phyloP scores from a whole-genome alignment of 2,329 filamentous ascomycete genomes.

The Daldinia eschscholtzii region DNA sequence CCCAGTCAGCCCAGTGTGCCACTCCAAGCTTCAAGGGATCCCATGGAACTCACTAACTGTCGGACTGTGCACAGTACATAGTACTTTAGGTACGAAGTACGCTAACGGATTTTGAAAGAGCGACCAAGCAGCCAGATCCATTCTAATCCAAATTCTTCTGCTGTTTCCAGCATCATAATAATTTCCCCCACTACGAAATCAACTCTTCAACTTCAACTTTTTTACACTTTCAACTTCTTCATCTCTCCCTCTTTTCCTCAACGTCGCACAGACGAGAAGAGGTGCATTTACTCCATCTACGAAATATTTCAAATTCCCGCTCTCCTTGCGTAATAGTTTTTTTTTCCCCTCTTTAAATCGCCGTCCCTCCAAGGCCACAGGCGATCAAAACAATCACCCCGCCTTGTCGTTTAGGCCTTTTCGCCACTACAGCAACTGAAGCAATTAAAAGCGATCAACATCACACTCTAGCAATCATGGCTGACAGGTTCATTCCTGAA shows the following conservation, averaged over 20 bases:
- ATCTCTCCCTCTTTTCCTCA: conserved; percentile 14
- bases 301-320: conserved; percentile 5
- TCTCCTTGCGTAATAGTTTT: conserved; percentile 12
- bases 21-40: conserved; percentile 18
- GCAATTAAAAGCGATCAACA: conserved; percentile 26
- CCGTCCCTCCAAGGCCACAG: conserved; percentile 18
- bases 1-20: neutral
- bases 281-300: conserved; percentile 6
- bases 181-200: conserved; percentile 46
- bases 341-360: conserved; percentile 11
- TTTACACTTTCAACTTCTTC: conserved; percentile 14
- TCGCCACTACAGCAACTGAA: conserved; percentile 41
- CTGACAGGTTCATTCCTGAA: conserved; percentile 99
- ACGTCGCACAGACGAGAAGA: conserved; percentile 14
- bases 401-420: conserved; percentile 45
- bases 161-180: conserved; percentile 50
- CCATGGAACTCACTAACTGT: conserved; percentile 8
- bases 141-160: conserved; percentile 48
- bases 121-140: conserved; percentile 42
- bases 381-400: conserved; percentile 52
- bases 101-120: conserved; percentile 46
- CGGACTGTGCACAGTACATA: too few species aligned
- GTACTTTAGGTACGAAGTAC: neutral
- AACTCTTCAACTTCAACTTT: conserved; percentile 12
- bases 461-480: conserved; percentile 74